Evolutionary conservation across 805 yeast species (phyloP).

Genomic region (Candida pseudofarinosa): DNA sequence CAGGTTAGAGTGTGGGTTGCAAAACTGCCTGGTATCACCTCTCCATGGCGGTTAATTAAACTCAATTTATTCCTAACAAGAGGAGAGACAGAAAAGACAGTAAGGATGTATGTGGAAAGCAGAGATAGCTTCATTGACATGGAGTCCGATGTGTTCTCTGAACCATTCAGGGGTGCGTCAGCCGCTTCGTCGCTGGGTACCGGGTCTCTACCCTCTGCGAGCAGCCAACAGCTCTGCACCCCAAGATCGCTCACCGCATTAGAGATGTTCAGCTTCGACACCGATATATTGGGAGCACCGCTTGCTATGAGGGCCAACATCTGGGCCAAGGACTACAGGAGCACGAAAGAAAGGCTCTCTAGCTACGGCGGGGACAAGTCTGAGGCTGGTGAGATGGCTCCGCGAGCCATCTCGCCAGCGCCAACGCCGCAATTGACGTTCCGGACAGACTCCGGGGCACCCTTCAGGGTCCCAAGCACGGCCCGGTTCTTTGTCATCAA

Average conservation of each 20-base stretch:
- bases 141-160: slow-evolving; percentile 1
- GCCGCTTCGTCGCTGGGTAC: slow-evolving; percentile 2
- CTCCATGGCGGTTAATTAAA: no score
- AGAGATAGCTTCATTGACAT: slow-evolving; percentile 3
- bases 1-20: no score
- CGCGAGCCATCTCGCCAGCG: slow-evolving; percentile 1
- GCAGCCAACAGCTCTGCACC: slow-evolving; percentile 12
- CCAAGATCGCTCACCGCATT: slow-evolving; percentile 15
- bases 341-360: slow-evolving; percentile 1
- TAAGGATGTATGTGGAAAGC: slow-evolving; percentile 1
- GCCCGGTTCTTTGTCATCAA: slow-evolving; percentile 50
- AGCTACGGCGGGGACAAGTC: not conserved
- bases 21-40: no score
- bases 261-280: slow-evolving; percentile 12
- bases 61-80: no score
- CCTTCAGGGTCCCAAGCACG: slow-evolving; percentile 13
- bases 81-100: no score
- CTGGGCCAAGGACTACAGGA: slow-evolving; percentile 14
- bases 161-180: not conserved
- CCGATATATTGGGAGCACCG: slow-evolving; percentile 2
- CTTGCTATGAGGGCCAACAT: slow-evolving; percentile 11
- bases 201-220: not conserved
- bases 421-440: not conserved
- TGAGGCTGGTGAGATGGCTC: not conserved
- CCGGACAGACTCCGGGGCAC: slow-evolving; percentile 9